These are phyloP conservation scores for Podosphaera fusca DNA, from an alignment of 2,329 filamentous ascomycete species.

Conservation along the genomic window DNA sequence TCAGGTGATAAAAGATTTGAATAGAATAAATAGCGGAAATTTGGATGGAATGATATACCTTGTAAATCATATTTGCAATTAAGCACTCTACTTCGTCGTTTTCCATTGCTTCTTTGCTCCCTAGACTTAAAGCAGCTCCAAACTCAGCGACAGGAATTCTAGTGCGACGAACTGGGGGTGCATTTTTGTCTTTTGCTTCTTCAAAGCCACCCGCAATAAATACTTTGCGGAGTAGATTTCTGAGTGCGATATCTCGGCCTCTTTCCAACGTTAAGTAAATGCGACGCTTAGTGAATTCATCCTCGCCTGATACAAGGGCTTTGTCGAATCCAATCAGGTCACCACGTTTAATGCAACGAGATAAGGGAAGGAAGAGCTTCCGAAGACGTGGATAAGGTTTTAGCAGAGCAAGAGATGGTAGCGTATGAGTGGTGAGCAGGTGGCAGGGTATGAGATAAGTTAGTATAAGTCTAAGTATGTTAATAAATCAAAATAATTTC, in stretches of 20 bases:
- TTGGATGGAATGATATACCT: slow-evolving; percentile 31
- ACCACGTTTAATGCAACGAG: slow-evolving; percentile 55
- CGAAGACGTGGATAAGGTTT: slow-evolving; percentile 54
- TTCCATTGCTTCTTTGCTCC: slow-evolving; percentile 44
- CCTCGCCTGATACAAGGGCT: slow-evolving; percentile 58
- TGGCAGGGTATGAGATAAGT: slow-evolving; percentile 90
- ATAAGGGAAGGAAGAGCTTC: slow-evolving; percentile 55
- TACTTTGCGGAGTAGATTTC: slow-evolving; percentile 80
- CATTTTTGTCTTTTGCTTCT: slow-evolving; percentile 44
- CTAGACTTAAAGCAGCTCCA: slow-evolving; percentile 57
- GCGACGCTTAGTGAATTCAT: slow-evolving; percentile 78
- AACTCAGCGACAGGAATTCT: slow-evolving; percentile 71
- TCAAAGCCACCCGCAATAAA: slow-evolving; percentile 70
- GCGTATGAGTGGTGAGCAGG: slow-evolving; percentile 64
- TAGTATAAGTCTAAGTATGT: slow-evolving; percentile 47
- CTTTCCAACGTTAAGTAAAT: slow-evolving; percentile 91
- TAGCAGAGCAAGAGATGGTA: slow-evolving; percentile 53
- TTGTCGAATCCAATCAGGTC: slow-evolving; percentile 67
- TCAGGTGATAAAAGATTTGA: not conserved
- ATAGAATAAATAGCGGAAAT: not conserved
- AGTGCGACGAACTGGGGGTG: slow-evolving; percentile 41
- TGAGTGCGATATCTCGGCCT: slow-evolving; percentile 71
- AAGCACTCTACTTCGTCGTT: slow-evolving; percentile 89
- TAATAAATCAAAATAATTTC: slow-evolving; percentile 1
- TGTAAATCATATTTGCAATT: slow-evolving; percentile 93